Percentiles rank a stretch among this genome's conserved stretches.
Conservation (phyloP, 371 early-diverging fungal genomes). For the Mucor plumbeus region DNA sequence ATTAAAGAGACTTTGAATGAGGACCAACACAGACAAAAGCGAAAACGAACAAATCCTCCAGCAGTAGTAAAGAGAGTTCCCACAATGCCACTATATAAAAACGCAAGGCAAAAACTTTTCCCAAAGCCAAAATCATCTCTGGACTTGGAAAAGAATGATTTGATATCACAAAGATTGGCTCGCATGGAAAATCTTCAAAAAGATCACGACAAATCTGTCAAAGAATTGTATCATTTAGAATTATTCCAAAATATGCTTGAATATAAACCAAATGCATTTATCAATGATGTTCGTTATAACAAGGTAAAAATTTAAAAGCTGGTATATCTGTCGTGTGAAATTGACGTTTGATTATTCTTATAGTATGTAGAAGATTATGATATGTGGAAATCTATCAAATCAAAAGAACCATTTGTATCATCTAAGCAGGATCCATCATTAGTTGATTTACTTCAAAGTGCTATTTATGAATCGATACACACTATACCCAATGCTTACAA, state of each 20-base stretch:
- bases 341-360: background rate
- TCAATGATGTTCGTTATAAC: slow-evolving; percentile 58
- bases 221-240: slow-evolving; percentile 67
- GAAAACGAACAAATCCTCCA: background rate
- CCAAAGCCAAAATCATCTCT: slow-evolving; percentile 35
- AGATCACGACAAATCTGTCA: slow-evolving; percentile 54
- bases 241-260: slow-evolving; percentile 58
- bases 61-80: background rate
- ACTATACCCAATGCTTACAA: slow-evolving; percentile 16
- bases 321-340: too few species aligned
- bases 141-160: slow-evolving; percentile 38
- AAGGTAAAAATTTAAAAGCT: slow-evolving; percentile 38
- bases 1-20: background rate
- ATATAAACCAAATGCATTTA: slow-evolving; percentile 52
- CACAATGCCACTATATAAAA: slow-evolving; percentile 15
- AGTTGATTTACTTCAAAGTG: slow-evolving; percentile 47
- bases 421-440: slow-evolving; percentile 30
- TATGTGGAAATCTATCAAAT: slow-evolving; percentile 44
- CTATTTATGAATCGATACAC: slow-evolving; percentile 25
- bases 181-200: slow-evolving; percentile 52
- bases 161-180: slow-evolving; percentile 38
- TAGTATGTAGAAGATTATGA: slow-evolving; percentile 56
- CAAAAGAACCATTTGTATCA: background rate
- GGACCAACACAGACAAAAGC: background rate
- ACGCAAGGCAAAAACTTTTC: slow-evolving; percentile 28